Base-by-base conservation (phyloP, 1,139 yeast species). In the Martiniozyma asiatica region DNA sequence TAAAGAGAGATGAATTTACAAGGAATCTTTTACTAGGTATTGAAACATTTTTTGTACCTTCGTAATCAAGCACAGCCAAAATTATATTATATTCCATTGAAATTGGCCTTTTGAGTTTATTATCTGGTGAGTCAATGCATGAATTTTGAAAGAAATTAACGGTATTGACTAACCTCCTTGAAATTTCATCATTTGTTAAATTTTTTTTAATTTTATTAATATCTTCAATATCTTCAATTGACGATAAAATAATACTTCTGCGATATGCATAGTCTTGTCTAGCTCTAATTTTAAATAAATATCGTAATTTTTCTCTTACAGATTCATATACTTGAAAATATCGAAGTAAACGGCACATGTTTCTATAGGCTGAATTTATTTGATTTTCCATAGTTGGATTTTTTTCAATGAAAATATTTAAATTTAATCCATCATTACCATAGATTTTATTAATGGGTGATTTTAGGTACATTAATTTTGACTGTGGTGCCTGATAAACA, bases 101-200 rank as follows among this genome's bases (percentile, higher is more conserved):
- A 12, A 28, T n/a, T 7, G 38, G 35, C 8, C 33, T 22, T 20
- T 25, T 20, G 8, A 29, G 33, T 19, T 25, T 20, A 16, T 35
- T 34, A 6, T 27, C 10, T 2, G 15, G 8, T 8, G 14, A 24
- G 19, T 38, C 36, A n/a, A 37, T 27, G 21, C 48, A 36, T 1
- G 48, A 41, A 30, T 49, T 49, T 20, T 43, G 40, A 6, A 46
- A 29, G 27, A 49, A 45, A 26, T 45, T 43, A 6, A 49, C 26
- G 3, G 51, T 41, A 24, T 45, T 43, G 4, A 45, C 30, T 5
- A 40, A 26, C 11, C 51, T 24, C 8, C 26, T 10, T 7, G 33
- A 26, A 3, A 44, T 5, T 23, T 40, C 42, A 8, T 29, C 26
- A n/a, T 32, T 24, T 3, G 34, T n/a, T 16, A 44, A 23, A 14